These are phyloP conservation scores for Ampelocalamus luodianensis DNA, from an alignment of 176 grass and related monocot genomes.

Conservation along the genomic window DNA sequence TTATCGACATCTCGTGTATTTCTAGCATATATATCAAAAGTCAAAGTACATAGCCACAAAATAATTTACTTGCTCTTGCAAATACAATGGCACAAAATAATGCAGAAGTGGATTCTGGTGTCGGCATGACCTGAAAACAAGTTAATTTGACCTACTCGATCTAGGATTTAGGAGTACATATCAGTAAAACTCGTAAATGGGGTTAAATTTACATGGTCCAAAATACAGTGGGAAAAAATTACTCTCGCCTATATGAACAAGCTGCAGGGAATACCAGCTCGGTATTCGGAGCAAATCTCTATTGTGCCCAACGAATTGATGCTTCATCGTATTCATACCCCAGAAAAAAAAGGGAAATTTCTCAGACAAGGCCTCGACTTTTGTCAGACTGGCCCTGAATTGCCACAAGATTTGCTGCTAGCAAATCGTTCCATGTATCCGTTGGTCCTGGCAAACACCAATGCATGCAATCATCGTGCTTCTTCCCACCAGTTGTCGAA, in stretches of 20 bases:
- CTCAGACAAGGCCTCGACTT: background rate
- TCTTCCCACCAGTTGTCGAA: conserved; percentile 75
- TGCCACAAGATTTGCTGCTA: conserved; percentile 50
- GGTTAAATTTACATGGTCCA: conserved; percentile 23
- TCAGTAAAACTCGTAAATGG: background rate
- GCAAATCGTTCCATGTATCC: conserved; percentile 88
- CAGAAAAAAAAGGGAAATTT: background rate
- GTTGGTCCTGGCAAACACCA: conserved; percentile 93
- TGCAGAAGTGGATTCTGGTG: background rate
- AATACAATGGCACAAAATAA: background rate
- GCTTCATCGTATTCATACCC: background rate
- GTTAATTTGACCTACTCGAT: background rate
- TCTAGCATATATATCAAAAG: background rate
- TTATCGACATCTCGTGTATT: background rate
- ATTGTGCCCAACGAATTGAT: background rate
- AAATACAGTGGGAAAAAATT: background rate
- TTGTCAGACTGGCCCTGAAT: conserved; percentile 7
- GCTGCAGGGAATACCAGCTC: background rate
- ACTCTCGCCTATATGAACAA: background rate
- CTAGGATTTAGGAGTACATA: background rate
- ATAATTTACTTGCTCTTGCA: background rate
- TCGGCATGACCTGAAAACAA: background rate
- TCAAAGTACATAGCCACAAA: background rate
- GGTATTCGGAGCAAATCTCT: background rate
- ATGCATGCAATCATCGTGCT: conserved; percentile 97